Evolutionary conservation across 1,284 basidiomycete genomes (phyloP), one percentile per base, ranked within the genome.

Genomic region (Pyrrhoderma noxium): DNA sequence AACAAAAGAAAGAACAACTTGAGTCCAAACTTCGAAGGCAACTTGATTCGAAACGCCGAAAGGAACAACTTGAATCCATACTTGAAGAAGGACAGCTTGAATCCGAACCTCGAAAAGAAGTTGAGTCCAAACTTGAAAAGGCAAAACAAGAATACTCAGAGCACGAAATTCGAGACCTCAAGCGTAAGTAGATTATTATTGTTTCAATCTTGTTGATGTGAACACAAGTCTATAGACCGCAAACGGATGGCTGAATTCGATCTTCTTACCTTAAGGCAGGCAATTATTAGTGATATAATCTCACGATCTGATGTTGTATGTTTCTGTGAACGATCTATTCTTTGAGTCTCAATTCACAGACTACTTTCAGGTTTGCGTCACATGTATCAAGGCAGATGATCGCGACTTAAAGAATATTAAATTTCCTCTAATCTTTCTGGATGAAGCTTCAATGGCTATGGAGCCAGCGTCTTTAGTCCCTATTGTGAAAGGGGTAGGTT

Each of bases 371-470:
- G 78, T 92, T 51, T 92, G 89, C 63, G 87, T 89, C 8, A 92
- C 89, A 0, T 91, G 88, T 61, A 75, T 92, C 40, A 82, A 85
- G 0, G 78, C 88, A 3, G 84, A 82, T 8, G 79, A 76, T 14
- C 62, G 64, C 27, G 69, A 74, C 1, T 64, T 85, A 52, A 75
- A 79, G 56, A 74, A 80, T 14, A 75, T 85, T 40, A 93, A 97
- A 62, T 94, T 96, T 62, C 94, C 93, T 1, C 77, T 96, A 31
- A 92, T 97, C 5, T 93, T 96, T 62, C 69, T 97, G 23, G 93
- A 97, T 64, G 94, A 97, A 67, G 93, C 92, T 1, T 90, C 88
- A 8, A 96, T 95, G 91, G 93, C 90, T 9, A 95, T 92, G 1
- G 93, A 97, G 67, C 91, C 93, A 13, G 82, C 89, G 19, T 85